Evolutionary conservation across 768 basidiomycete species (phyloP), one percentile per base, ranked within the genome.

Genomic region (Lactifluus hygrophoroides): DNA sequence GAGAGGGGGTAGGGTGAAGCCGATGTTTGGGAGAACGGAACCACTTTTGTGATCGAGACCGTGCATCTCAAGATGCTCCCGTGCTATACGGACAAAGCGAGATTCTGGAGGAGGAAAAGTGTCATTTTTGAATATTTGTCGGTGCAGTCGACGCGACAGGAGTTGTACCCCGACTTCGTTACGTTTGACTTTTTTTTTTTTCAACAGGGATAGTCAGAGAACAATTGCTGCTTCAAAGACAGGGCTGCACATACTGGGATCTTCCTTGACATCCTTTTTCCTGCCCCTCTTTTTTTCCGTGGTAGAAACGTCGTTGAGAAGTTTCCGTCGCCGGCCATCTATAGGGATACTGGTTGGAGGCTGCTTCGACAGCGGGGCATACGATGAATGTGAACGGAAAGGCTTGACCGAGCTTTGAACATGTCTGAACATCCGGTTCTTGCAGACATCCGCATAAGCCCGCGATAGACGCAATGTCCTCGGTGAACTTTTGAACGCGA

Each of bases 111-210:
- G 59, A 3, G 84, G 85, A 55, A 89, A 85, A 7, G 81, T 75
- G 47, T 76, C 72, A 66, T 85, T 80, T 57, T 77, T 80, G 71
- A 97, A 96, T 57, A 95, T 80, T 67, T 96, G 94, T 5, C 74
- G 69, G 69, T 94, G 93, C 7, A 96, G 72, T n/a, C 75, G 74
- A 9, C 82, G 80, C 16, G 93, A 89, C 53, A 98, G 82, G 55
- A 96, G 82, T 68, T 98, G 94, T 7, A 97, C 94, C n/a, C 94
- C 94, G 42, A 93, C 77, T 60, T 87, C 82, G 68, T 96, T 97
- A 54, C 91, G 80, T 69, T 84, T 82, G 59, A 77, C 84, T 59
- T 40, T 84, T 30, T 2, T 11, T 21, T n/a, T n/a, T n/a, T n/a
- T n/a, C n/a, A n/a, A n/a, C n/a, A n/a, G 14, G 42, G 37, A 11